These are phyloP conservation scores for Cyamopsis tetragonoloba DNA, from an alignment of 306 rosid genomes.

Conservation along the genomic window DNA sequence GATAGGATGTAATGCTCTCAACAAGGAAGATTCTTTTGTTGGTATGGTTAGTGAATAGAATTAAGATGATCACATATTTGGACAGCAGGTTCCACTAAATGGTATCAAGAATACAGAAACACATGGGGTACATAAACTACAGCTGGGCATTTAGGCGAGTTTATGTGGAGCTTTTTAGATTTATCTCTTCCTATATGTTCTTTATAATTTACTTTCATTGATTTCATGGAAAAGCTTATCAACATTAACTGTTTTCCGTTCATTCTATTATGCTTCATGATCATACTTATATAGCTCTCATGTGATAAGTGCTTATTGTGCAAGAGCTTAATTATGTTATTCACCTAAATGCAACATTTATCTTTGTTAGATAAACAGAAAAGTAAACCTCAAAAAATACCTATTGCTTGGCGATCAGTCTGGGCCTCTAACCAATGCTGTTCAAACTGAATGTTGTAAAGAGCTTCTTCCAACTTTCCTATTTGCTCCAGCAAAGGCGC, in stretches of 20 bases:
- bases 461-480: slow-evolving; percentile 88
- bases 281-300: too few species aligned
- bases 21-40: not conserved
- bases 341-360: too few species aligned
- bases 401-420: slow-evolving; percentile 88
- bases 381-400: slow-evolving; percentile 37
- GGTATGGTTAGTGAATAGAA: not conserved
- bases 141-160: too few species aligned
- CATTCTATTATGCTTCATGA: too few species aligned
- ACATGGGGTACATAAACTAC: not conserved
- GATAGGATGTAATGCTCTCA: not conserved
- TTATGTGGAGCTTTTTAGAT: too few species aligned
- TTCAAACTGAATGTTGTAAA: slow-evolving; percentile 82
- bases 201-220: too few species aligned
- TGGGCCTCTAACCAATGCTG: slow-evolving; percentile 98
- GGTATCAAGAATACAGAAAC: not conserved
- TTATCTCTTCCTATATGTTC: too few species aligned
- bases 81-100: not conserved
- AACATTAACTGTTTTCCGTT: too few species aligned
- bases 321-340: too few species aligned
- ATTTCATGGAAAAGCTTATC: too few species aligned
- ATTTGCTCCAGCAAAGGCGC: slow-evolving; percentile 81
- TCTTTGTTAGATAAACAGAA: not conserved
- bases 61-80: not conserved
- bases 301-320: too few species aligned